Base-by-base conservation (phyloP, 495 filamentous ascomycete species). In the Penicillium verhagenii region DNA sequence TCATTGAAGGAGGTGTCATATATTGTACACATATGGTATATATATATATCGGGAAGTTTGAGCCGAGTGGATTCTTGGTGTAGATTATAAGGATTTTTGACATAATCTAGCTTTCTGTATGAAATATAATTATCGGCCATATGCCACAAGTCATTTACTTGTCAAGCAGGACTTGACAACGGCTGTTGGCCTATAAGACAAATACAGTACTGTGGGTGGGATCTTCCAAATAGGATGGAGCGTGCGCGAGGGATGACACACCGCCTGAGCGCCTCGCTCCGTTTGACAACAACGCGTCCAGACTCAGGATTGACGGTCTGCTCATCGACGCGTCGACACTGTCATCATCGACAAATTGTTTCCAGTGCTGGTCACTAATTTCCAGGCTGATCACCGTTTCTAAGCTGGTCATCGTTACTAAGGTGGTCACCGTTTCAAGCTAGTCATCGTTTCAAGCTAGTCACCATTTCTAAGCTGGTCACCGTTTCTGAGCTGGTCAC, bases 11-110 rank as follows among this genome's bases (percentile, higher is more conserved):
- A 44, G 9, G 21, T 44, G 21, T 10, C 4, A n/a, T 38, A 31
- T n/a, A 8, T 13, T 38, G 16, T 38, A 38, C 16, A n/a, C 16
- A 38, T n/a, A n/a, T 3, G 8, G 2, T n/a, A 35, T 16, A 35
- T 35, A 35, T 35, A 35, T 44, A 44, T 44, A 44, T n/a, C 40
- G 40, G 21, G 40, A 44, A 44, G 40, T 13, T 44, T n/a, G 6
- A 44, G 40, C 40, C 40, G n/a, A 44, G 9, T 23, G 21, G 40
- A 44, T 44, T 25, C 40, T 44, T 44, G 21, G 21, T 44, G 40
- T 44, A 44, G 40, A 21, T 9, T 21, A 4, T 4, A 25, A 25
- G 7, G n/a, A n/a, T 44, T 44, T 14, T 14, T 44, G 40, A 44
- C 19, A 14, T 44, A 6, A 44, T 25, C 2, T 44, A 44, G 40